Evolutionary conservation across 2,329 filamentous ascomycete genomes (phyloP).

Genomic region (Elsinoe necatrix): DNA sequence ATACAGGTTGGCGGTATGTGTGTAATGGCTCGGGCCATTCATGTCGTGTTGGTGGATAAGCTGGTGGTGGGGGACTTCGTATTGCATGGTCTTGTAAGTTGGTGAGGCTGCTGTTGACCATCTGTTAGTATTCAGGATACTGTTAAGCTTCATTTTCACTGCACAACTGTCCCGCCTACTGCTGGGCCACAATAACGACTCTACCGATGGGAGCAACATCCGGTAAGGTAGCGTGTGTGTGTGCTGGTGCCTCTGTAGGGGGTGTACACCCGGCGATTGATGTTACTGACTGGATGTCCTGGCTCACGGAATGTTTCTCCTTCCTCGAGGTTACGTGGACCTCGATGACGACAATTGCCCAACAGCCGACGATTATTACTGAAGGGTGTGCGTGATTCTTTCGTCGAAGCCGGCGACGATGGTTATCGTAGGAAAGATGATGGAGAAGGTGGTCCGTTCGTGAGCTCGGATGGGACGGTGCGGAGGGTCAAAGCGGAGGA

Average conservation of each 20-base stretch:
- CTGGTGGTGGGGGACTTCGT: constrained; percentile 30
- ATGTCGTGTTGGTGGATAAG: constrained; percentile 23
- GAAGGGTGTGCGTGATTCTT: neutral
- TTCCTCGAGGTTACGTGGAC: constrained; percentile 1
- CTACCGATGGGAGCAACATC: constrained; percentile 21
- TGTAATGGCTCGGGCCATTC: constrained; percentile 24
- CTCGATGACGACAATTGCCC: constrained; percentile 4
- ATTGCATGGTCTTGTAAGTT: constrained; percentile 32
- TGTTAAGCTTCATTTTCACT: constrained; percentile 30
- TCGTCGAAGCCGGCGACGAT: constrained; percentile 14
- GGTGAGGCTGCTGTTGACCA: constrained; percentile 24
- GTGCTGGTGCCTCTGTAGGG: constrained; percentile 8
- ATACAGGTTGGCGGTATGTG: constrained; percentile 36
- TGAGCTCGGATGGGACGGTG: constrained; percentile 15
- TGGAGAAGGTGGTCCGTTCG: constrained; percentile 17
- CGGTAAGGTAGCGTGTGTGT: constrained; percentile 1
- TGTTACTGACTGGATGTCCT: constrained; percentile 17
- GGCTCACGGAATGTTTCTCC: constrained; percentile 8
- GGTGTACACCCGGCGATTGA: constrained; percentile 13
- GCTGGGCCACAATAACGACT: constrained; percentile 21
- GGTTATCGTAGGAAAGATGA: constrained; percentile 10
- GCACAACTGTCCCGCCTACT: constrained; percentile 32
- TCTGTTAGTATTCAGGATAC: constrained; percentile 32
- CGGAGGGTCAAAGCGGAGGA: constrained; percentile 16
- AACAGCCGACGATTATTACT: constrained; percentile 4